Evolutionary conservation across 805 yeast species (phyloP).

Genomic region (Isabelozyma rhagii): DNA sequence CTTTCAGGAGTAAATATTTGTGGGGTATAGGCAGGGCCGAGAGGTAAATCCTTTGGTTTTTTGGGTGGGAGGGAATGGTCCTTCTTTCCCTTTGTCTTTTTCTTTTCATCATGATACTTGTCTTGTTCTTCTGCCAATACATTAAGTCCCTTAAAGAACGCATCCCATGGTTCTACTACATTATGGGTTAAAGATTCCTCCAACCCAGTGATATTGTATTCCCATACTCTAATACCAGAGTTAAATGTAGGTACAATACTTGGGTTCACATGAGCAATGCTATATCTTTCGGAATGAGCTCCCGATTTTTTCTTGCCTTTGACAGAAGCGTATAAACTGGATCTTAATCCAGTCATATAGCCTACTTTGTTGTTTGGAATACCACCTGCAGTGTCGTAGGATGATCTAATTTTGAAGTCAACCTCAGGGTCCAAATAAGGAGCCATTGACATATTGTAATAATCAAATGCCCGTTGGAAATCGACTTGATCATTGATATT

Average conservation of each 20-base stretch:
- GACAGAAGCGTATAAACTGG: constrained; percentile 47
- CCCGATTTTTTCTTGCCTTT: constrained; percentile 46
- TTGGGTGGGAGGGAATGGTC: constrained; percentile 64
- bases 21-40: constrained; percentile 76
- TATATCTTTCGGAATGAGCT: constrained; percentile 51
- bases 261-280: constrained; percentile 66
- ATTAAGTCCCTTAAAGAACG: constrained; percentile 51
- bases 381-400: constrained; percentile 46
- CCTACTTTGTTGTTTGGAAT: constrained; percentile 63
- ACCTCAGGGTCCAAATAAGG: constrained; percentile 10
- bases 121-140: constrained; percentile 22
- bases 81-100: constrained; percentile 12
- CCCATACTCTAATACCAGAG: constrained; percentile 84
- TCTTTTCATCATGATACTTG: constrained; percentile 21
- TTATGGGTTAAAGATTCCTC: constrained; percentile 12
- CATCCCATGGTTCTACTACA: constrained; percentile 52
- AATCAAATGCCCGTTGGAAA: constrained; percentile 13
- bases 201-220: constrained; percentile 67
- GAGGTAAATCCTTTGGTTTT: constrained; percentile 49
- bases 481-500: constrained; percentile 22
- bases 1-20: constrained; percentile 72
- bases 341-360: constrained; percentile 59
- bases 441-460: constrained; percentile 5
- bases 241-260: constrained; percentile 83
- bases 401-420: constrained; percentile 10